phyloP scores from a whole-genome alignment of 257 asterid species.

The Solanum pinnatisectum region DNA sequence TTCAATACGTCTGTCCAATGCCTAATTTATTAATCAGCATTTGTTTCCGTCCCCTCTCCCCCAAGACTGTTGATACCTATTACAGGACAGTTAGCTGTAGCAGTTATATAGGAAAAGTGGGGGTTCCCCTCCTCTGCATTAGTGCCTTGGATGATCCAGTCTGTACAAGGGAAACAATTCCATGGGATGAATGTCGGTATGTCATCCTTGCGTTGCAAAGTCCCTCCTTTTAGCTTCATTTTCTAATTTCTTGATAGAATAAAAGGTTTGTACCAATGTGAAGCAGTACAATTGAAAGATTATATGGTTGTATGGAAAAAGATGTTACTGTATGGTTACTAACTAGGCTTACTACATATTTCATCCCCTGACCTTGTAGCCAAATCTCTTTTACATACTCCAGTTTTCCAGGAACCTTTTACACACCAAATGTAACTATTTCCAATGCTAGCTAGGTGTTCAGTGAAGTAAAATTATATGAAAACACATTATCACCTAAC shows the following conservation, averaged over 20 bases:
- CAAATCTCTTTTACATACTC: not conserved
- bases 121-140: slow-evolving; percentile 83
- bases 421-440: not conserved
- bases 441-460: not conserved
- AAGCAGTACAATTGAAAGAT: not conserved
- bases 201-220: not conserved
- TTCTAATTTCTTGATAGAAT: not conserved
- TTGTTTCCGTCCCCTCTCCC: not conserved
- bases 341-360: not conserved
- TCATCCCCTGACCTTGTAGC: not conserved
- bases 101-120: slow-evolving; percentile 51
- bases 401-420: not conserved
- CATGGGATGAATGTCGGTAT: slow-evolving; percentile 88
- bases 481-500: not conserved
- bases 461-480: not conserved
- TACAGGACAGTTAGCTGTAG: slow-evolving; percentile 73
- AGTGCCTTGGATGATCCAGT: slow-evolving; percentile 87
- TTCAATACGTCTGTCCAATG: not conserved
- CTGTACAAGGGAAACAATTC: slow-evolving; percentile 85
- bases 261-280: not conserved
- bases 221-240: not conserved
- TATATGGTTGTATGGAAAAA: not conserved
- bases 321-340: not conserved
- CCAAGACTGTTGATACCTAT: slow-evolving; percentile 77
- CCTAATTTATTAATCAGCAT: not conserved